A percentile compares a stretch with the other conserved stretches of the same genome.
These are phyloP conservation scores for Ustilago bromivora DNA, from an alignment of 1,284 basidiomycete species.

Conservation along the genomic window DNA sequence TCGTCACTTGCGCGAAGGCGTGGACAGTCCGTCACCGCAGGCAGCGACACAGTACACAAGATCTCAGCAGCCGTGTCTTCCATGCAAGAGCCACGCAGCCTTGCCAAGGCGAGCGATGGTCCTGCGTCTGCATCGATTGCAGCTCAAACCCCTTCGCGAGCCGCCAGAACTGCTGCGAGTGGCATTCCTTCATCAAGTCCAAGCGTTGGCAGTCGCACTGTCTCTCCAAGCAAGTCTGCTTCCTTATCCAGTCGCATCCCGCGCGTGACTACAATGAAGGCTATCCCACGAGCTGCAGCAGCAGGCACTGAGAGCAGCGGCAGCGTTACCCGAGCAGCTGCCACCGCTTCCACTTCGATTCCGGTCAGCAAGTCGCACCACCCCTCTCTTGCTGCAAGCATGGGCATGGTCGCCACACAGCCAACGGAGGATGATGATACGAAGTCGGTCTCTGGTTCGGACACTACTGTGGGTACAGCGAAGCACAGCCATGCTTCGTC, in stretches of 20 bases:
- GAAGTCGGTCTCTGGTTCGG: constrained; percentile 39
- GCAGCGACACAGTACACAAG: constrained; percentile 10
- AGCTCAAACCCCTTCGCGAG: constrained; percentile 30
- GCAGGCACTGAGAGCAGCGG: constrained; percentile 25
- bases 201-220: constrained; percentile 28
- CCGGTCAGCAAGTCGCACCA: constrained; percentile 54
- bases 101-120: constrained; percentile 4
- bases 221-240: constrained; percentile 35
- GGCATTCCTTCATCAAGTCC: constrained; percentile 26
- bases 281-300: constrained; percentile 18
- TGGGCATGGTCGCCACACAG: constrained; percentile 50
- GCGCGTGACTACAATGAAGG: constrained; percentile 46
- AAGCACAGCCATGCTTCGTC: constrained; percentile 25
- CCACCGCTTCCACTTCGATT: constrained; percentile 37
- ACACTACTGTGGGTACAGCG: constrained; percentile 29
- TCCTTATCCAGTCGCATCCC: constrained; percentile 57
- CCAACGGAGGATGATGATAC: constrained; percentile 42
- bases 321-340: constrained; percentile 28
- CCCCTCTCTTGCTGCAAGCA: constrained; percentile 60
- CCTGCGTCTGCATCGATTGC: neutral
- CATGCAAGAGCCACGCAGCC: constrained; percentile 8
- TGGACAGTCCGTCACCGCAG: constrained; percentile 14
- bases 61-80: neutral
- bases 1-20: constrained; percentile 26
- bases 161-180: constrained; percentile 13